phyloP scores from a whole-genome alignment of 192 early-diverging fungal genomes.

The Coemansia asiatica region DNA sequence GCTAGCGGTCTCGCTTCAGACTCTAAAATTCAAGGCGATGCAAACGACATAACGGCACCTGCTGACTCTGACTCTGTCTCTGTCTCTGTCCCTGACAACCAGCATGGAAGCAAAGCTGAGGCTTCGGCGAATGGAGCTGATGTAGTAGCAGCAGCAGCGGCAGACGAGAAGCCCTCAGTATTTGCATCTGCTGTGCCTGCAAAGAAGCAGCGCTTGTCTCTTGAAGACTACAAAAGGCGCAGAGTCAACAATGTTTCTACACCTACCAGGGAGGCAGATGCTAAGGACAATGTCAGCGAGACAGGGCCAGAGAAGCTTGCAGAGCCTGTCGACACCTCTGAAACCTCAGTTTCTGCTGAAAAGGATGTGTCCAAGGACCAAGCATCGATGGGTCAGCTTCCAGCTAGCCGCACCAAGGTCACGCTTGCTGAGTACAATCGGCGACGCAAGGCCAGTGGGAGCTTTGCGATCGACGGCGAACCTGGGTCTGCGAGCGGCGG shows the following conservation, averaged over 20 bases:
- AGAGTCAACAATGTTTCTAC: slow-evolving; percentile 22
- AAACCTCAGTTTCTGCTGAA: not conserved
- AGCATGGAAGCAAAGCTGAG: not conserved
- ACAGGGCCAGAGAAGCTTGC: not conserved
- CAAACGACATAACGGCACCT: not conserved
- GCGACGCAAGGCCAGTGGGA: slow-evolving; percentile 17
- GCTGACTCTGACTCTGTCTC: not conserved
- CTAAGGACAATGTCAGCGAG: slow-evolving; percentile 12
- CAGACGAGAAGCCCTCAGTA: not conserved
- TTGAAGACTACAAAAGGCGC: slow-evolving; percentile 53
- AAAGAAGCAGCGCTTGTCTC: slow-evolving; percentile 52
- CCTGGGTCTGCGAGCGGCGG: not conserved
- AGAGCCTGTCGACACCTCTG: not conserved
- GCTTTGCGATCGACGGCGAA: slow-evolving; percentile 3
- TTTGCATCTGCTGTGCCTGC: slow-evolving; percentile 15
- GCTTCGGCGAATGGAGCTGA: not conserved
- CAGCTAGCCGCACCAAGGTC: slow-evolving; percentile 6
- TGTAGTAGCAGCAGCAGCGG: slow-evolving; percentile 5
- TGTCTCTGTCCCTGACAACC: not conserved
- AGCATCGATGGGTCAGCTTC: not conserved
- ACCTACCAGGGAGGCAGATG: slow-evolving; percentile 7
- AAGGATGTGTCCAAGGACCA: not conserved
- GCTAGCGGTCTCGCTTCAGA: not conserved
- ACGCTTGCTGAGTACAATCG: slow-evolving; percentile 20
- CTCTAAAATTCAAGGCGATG: not conserved